These are phyloP conservation scores for Ambrosiella cleistominuta DNA, from an alignment of 2,329 filamentous ascomycete species.

Conservation along the genomic window DNA sequence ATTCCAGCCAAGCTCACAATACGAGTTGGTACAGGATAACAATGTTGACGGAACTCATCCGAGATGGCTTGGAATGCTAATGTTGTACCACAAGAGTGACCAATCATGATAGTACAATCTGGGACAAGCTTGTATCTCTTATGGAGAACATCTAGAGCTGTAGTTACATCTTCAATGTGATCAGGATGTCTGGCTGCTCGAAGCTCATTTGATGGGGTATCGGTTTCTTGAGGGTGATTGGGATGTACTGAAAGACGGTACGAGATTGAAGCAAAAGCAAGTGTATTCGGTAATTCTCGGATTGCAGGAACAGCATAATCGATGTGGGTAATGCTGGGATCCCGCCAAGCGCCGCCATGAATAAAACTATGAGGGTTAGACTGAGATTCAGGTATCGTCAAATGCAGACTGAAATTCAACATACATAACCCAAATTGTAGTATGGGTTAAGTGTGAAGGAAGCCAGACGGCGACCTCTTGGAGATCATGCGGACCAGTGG, in stretches of 20 bases:
- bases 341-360: slow-evolving; percentile 18
- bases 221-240: slow-evolving; percentile 22
- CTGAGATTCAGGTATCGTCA: neutral
- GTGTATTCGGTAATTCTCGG: neutral
- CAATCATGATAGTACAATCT: slow-evolving; percentile 35
- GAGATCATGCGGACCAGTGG: slow-evolving; percentile 1
- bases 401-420: neutral
- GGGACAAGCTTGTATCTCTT: slow-evolving; percentile 27
- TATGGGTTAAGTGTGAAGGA: neutral
- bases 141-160: slow-evolving; percentile 32
- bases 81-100: slow-evolving; percentile 46
- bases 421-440: neutral
- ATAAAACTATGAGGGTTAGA: slow-evolving; percentile 13
- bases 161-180: slow-evolving; percentile 39
- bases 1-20: slow-evolving; percentile 34
- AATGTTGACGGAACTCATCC: slow-evolving; percentile 15
- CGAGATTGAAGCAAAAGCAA: slow-evolving; percentile 28
- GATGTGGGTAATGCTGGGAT: slow-evolving; percentile 14
- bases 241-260: slow-evolving; percentile 42
- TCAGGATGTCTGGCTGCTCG: slow-evolving; percentile 38
- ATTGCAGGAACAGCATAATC: slow-evolving; percentile 11
- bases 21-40: slow-evolving; percentile 16
- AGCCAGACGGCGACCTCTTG: slow-evolving; percentile 6
- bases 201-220: slow-evolving; percentile 15
- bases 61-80: slow-evolving; percentile 29